Conservation (phyloP, 1,139 yeast species). For the Tardiomyces blankii region DNA sequence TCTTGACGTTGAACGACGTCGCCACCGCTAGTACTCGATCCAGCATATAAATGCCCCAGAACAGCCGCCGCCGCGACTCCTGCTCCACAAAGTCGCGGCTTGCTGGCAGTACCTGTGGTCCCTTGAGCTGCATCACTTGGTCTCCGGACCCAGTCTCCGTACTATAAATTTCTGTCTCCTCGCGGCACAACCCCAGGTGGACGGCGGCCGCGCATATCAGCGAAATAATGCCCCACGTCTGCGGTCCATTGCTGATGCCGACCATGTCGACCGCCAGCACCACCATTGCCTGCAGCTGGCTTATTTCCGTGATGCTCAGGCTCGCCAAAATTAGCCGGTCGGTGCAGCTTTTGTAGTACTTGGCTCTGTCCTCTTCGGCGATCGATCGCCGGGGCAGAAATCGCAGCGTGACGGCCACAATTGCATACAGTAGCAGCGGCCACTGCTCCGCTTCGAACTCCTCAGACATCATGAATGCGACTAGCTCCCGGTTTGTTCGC, state of each 20-base stretch:
- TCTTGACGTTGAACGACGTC: slow-evolving; percentile 12
- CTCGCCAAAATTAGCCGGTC: slow-evolving; percentile 12
- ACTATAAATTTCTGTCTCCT: slow-evolving; percentile 2
- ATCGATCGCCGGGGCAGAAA: slow-evolving; percentile 8
- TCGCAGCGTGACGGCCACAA: slow-evolving; percentile 12
- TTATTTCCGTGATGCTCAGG: slow-evolving; percentile 11
- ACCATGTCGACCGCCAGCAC: slow-evolving; percentile 13
- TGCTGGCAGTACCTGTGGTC: slow-evolving; percentile 10
- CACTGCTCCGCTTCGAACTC: slow-evolving; percentile 4
- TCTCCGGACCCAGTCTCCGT: slow-evolving; percentile 6
- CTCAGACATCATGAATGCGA: slow-evolving; percentile 1
- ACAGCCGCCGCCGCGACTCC: slow-evolving; percentile 13
- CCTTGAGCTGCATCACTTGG: slow-evolving; percentile 4
- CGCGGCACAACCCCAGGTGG: slow-evolving; percentile 11
- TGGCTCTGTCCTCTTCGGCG: slow-evolving; percentile 3
- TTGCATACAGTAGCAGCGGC: slow-evolving; percentile 10
- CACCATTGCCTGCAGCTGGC: slow-evolving; percentile 12
- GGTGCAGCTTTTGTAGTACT: slow-evolving; percentile 10
- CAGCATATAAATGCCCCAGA: slow-evolving; percentile 14
- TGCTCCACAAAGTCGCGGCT: slow-evolving; percentile 9
- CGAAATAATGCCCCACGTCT: slow-evolving; percentile 15
- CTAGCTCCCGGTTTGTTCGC: slow-evolving; percentile 4
- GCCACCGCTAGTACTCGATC: slow-evolving; percentile 14
- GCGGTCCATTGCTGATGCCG: slow-evolving; percentile 15
- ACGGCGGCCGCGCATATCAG: slow-evolving; percentile 13